Evolutionary conservation across 2,329 filamentous ascomycete species (phyloP).

Genomic region (Saccharata proteae): DNA sequence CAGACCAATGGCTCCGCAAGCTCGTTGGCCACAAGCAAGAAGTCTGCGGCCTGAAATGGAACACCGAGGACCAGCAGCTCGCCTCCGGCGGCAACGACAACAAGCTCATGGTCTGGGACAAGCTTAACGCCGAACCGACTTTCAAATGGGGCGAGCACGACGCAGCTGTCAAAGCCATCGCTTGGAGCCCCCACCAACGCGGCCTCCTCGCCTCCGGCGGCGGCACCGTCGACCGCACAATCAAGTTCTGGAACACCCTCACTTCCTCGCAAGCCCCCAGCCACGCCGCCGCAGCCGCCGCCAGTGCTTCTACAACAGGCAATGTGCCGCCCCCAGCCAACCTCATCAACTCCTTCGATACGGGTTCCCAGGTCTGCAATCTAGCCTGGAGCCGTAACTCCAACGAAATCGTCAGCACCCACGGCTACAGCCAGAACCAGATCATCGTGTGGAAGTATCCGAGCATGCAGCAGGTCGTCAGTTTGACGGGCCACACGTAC

Average conservation of each 20-base stretch:
- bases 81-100: constrained; percentile 97
- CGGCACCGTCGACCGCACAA: constrained; percentile 87
- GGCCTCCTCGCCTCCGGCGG: constrained; percentile 91
- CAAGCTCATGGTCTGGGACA: constrained; percentile 98
- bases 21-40: constrained; percentile 95
- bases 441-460: constrained; percentile 99
- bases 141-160: constrained; percentile 94
- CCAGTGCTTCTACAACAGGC: constrained; percentile 20
- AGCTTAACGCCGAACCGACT: constrained; percentile 78
- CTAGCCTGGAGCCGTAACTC: constrained; percentile 95
- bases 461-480: constrained; percentile 92
- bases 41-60: constrained; percentile 94
- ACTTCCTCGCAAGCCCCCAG: constrained; percentile 48
- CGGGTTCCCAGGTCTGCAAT: constrained; percentile 97
- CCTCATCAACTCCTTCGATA: constrained; percentile 71
- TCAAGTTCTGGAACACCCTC: constrained; percentile 95
- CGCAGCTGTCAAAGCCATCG: constrained; percentile 92
- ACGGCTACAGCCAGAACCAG: constrained; percentile 96
- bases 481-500: constrained; percentile 90
- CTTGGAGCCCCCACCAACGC: constrained; percentile 94
- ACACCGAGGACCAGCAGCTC: constrained; percentile 86
- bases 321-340: constrained; percentile 24
- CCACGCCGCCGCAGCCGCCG: constrained; percentile 27
- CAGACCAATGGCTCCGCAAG: constrained; percentile 79
- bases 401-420: constrained; percentile 92